Percentiles rank a stretch among this genome's conserved stretches.
phyloP scores from a whole-genome alignment of 768 basidiomycete genomes.

The Russula sp. region DNA sequence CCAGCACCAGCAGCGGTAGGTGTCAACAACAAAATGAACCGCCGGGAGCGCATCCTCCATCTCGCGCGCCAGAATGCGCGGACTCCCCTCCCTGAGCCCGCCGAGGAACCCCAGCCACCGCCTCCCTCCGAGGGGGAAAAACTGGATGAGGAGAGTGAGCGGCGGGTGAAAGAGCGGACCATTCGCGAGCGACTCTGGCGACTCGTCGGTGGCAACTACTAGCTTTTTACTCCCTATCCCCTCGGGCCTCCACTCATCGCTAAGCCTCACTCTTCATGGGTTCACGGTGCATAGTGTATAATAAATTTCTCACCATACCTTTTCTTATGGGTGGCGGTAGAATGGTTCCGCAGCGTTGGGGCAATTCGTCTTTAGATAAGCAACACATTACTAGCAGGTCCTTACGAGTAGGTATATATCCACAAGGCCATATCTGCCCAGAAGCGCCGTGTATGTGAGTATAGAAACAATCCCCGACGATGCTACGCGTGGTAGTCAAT shows the following conservation, averaged over 20 bases:
- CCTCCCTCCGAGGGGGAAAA: not conserved
- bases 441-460: not conserved
- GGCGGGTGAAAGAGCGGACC: constrained; percentile 13
- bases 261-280: not conserved
- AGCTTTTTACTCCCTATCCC: not conserved
- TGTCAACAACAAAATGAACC: constrained; percentile 1
- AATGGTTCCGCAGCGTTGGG: not conserved
- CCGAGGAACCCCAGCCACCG: not conserved
- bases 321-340: not conserved
- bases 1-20: no score
- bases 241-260: not conserved
- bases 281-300: not conserved
- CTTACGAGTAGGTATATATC: not conserved
- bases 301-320: not conserved
- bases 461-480: not conserved
- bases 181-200: constrained; percentile 19
- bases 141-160: not conserved
- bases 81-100: constrained; percentile 12
- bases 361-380: not conserved
- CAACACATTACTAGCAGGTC: not conserved
- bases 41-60: constrained; percentile 17
- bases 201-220: constrained; percentile 16
- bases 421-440: not conserved
- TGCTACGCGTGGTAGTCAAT: not conserved
- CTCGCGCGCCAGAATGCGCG: constrained; percentile 19